phyloP scores from a whole-genome alignment of 495 filamentous ascomycete species.

The Cladorrhinum samala region DNA sequence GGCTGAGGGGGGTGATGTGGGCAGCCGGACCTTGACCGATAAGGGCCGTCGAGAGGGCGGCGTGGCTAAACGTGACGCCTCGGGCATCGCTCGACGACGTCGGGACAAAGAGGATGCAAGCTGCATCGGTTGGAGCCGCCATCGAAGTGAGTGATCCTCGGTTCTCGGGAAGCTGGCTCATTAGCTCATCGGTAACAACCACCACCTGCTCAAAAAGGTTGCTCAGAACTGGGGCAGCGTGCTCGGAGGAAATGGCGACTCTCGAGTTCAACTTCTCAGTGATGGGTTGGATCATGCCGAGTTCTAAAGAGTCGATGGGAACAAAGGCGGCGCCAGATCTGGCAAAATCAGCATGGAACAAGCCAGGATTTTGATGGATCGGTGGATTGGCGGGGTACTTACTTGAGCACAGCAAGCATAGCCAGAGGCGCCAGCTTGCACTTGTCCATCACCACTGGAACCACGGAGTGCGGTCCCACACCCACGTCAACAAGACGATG shows the following conservation, averaged over 20 bases:
- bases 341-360: neutral
- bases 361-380: too few species aligned
- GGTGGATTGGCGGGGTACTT: slow-evolving; percentile 10
- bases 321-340: slow-evolving; percentile 41
- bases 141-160: slow-evolving; percentile 31
- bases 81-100: slow-evolving; percentile 27
- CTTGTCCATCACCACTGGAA: slow-evolving; percentile 44
- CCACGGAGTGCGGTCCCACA: slow-evolving; percentile 34
- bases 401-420: slow-evolving; percentile 44
- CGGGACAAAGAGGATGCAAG: slow-evolving; percentile 38
- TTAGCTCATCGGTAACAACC: slow-evolving; percentile 26
- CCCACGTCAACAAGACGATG: slow-evolving; percentile 37
- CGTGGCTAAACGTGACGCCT: slow-evolving; percentile 41
- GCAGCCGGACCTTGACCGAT: slow-evolving; percentile 45
- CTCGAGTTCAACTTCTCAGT: slow-evolving; percentile 35
- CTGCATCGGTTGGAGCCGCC: slow-evolving; percentile 32
- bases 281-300: slow-evolving; percentile 35
- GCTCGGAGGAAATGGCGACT: slow-evolving; percentile 35
- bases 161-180: slow-evolving; percentile 20
- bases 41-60: slow-evolving; percentile 37
- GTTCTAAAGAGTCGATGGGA: slow-evolving; percentile 36
- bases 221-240: slow-evolving; percentile 26
- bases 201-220: slow-evolving; percentile 36
- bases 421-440: slow-evolving; percentile 39
- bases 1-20: slow-evolving; percentile 41